phyloP scores from a whole-genome alignment of 148 eudicot genomes.

The Mesembryanthemum crystallinum region DNA sequence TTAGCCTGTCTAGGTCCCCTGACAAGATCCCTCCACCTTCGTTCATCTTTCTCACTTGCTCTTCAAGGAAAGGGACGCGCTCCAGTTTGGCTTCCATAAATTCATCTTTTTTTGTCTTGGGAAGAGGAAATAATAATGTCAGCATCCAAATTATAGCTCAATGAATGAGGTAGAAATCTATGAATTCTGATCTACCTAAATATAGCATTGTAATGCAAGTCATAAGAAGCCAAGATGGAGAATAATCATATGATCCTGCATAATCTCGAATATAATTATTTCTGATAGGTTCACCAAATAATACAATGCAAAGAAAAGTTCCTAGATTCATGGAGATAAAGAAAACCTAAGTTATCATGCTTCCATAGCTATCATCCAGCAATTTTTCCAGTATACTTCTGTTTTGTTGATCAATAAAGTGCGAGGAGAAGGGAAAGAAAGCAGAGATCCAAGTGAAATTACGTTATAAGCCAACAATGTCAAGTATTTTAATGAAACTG shows the following conservation, averaged over 20 bases:
- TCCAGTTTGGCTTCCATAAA: conserved; percentile 32
- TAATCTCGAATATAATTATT: neutral
- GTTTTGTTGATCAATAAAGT: neutral
- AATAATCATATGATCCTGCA: neutral
- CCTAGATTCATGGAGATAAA: neutral
- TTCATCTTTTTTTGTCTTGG: conserved; percentile 28
- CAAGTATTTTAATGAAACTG: neutral
- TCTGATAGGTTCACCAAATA: neutral
- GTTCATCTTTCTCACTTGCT: conserved; percentile 66
- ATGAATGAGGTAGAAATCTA: neutral
- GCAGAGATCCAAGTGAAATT: neutral
- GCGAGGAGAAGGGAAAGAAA: neutral
- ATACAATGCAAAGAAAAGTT: neutral
- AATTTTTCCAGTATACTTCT: neutral
- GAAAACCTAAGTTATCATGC: neutral
- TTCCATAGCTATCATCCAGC: neutral
- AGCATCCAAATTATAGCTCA: conserved; percentile 3
- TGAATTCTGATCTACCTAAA: neutral
- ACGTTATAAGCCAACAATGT: neutral
- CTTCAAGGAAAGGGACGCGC: conserved; percentile 50
- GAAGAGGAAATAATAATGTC: conserved; percentile 12
- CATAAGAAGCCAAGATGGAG: neutral
- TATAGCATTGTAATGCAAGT: neutral
- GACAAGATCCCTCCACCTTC: conserved; percentile 69
- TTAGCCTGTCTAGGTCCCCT: conserved; percentile 61